These are phyloP conservation scores for Bipolaris victoriae DNA, from an alignment of 2,329 filamentous ascomycete species.

Conservation along the genomic window DNA sequence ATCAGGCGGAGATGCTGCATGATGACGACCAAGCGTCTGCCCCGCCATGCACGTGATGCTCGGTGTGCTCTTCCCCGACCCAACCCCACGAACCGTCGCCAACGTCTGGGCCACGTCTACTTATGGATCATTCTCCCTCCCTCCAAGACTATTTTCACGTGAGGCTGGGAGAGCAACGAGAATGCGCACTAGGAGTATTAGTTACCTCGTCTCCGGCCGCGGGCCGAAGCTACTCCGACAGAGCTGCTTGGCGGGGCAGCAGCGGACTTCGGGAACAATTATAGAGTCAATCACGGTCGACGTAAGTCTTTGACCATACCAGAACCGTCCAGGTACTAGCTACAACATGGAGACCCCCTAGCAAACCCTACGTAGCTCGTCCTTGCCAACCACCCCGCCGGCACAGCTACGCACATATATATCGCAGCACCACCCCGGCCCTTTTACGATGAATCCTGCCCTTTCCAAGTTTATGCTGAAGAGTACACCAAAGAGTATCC, in stretches of 20 bases:
- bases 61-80: conserved; percentile 30
- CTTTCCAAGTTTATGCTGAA: conserved; percentile 51
- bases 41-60: conserved; percentile 26
- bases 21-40: conserved; percentile 22
- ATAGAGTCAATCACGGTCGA: conserved; percentile 42
- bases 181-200: conserved; percentile 25
- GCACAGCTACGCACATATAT: conserved; percentile 43
- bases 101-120: conserved; percentile 18
- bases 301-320: conserved; percentile 16
- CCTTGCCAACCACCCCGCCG: conserved; percentile 8
- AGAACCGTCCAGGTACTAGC: conserved; percentile 3
- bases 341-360: conserved; percentile 16
- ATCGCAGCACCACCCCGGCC: conserved; percentile 20
- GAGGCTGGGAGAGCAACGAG: conserved; percentile 14
- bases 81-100: conserved; percentile 16
- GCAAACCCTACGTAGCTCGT: conserved; percentile 8
- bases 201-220: conserved; percentile 10
- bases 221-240: conserved; percentile 34
- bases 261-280: conserved; percentile 40
- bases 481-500: conserved; percentile 44
- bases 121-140: not conserved
- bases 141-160: conserved; percentile 13
- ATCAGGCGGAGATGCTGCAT: conserved; percentile 25
- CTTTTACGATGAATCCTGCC: conserved; percentile 45
- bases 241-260: conserved; percentile 32